These are phyloP conservation scores for Suillus sp. DNA, from an alignment of 768 basidiomycete species.

Conservation along the genomic window DNA sequence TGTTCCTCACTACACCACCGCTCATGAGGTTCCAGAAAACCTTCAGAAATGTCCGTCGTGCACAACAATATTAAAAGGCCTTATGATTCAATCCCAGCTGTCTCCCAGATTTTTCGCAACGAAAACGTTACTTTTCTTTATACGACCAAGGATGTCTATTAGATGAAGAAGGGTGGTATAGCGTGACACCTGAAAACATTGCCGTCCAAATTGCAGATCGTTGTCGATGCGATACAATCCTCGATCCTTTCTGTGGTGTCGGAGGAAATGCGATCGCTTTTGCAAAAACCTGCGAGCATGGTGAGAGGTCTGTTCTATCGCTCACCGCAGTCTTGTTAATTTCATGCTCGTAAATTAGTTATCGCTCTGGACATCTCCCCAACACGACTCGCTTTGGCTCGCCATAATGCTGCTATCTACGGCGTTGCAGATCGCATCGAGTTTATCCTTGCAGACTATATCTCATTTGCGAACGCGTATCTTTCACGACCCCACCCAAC, in stretches of 20 bases:
- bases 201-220: slow-evolving; percentile 92
- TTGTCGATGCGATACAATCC: slow-evolving; percentile 79
- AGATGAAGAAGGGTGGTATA: slow-evolving; percentile 98
- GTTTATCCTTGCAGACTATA: slow-evolving; percentile 86
- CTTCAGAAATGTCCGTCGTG: slow-evolving; percentile 76
- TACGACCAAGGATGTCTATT: slow-evolving; percentile 84
- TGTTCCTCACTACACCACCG: slow-evolving; percentile 68
- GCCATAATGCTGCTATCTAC: slow-evolving; percentile 92
- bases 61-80: background rate
- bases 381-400: slow-evolving; percentile 82
- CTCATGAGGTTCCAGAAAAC: slow-evolving; percentile 71
- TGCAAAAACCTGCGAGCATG: slow-evolving; percentile 92
- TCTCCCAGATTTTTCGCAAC: slow-evolving; percentile 80
- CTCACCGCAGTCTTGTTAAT: slow-evolving; percentile 6
- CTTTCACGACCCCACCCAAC: slow-evolving; percentile 29
- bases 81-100: slow-evolving; percentile 3
- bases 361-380: slow-evolving; percentile 91
- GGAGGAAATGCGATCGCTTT: slow-evolving; percentile 98
- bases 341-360: slow-evolving; percentile 50
- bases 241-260: slow-evolving; percentile 97
- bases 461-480: slow-evolving; percentile 71
- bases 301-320: slow-evolving; percentile 44
- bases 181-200: slow-evolving; percentile 92
- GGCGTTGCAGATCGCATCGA: slow-evolving; percentile 96
- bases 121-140: slow-evolving; percentile 77